These are phyloP conservation scores for Mortierella sp. DNA, from an alignment of 371 early-diverging fungal species.

Conservation along the genomic window DNA sequence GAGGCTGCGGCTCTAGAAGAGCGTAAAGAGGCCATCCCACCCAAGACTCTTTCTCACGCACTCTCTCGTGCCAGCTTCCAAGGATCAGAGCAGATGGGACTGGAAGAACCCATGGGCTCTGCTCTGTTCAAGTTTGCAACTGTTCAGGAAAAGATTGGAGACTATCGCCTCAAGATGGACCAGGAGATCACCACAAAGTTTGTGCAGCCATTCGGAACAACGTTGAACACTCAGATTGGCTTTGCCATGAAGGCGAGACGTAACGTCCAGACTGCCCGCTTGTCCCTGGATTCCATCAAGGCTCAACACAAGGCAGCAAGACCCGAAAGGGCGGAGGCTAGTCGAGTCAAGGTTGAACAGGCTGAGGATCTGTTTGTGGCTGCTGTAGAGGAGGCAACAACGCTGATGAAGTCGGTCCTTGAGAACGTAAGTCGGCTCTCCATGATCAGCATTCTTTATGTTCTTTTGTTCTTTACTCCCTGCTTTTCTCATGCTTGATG, in stretches of 20 bases:
- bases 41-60: conserved; percentile 78
- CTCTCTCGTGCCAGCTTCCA: conserved; percentile 75
- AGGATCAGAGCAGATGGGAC: conserved; percentile 72
- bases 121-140: conserved; percentile 86
- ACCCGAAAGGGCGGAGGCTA: conserved; percentile 74
- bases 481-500: too few relatives aligned
- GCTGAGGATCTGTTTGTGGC: conserved; percentile 94
- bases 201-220: conserved; percentile 76
- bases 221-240: conserved; percentile 78
- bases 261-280: conserved; percentile 79
- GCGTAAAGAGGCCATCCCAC: conserved; percentile 57
- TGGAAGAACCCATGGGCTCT: conserved; percentile 84
- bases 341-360: conserved; percentile 83
- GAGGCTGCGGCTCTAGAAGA: conserved; percentile 56
- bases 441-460: not conserved
- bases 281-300: conserved; percentile 88
- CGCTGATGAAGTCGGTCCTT: conserved; percentile 89
- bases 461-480: not conserved
- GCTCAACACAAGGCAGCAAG: conserved; percentile 74
- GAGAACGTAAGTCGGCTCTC: conserved; percentile 69
- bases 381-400: conserved; percentile 91
- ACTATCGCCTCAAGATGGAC: conserved; percentile 80
- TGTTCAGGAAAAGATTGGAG: conserved; percentile 86
- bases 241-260: conserved; percentile 86
- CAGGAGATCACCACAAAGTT: conserved; percentile 75